phyloP scores from a whole-genome alignment of 2,329 filamentous ascomycete genomes.

The Phaeoacremonium minimum region DNA sequence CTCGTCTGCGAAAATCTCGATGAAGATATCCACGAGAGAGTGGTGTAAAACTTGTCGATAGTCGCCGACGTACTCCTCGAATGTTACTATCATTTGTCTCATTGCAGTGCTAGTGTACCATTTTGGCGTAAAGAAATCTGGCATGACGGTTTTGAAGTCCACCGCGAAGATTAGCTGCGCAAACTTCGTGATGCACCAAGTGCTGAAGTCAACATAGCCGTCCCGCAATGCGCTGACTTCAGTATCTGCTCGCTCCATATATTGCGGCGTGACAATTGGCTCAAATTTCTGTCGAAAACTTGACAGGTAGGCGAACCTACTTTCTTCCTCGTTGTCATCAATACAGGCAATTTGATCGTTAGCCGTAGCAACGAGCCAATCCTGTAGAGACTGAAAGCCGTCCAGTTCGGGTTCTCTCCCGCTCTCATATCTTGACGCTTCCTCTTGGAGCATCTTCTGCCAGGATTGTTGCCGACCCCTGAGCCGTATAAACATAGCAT shows the following conservation, averaged over 20 bases:
- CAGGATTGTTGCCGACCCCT: constrained; percentile 79
- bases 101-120: constrained; percentile 89
- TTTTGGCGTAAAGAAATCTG: constrained; percentile 82
- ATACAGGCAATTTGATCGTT: constrained; percentile 99
- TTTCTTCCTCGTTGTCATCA: constrained; percentile 79
- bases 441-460: constrained; percentile 84
- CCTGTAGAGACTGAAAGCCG: constrained; percentile 75
- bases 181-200: constrained; percentile 86
- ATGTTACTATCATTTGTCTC: constrained; percentile 90
- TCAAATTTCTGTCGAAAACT: constrained; percentile 83
- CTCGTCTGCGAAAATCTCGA: constrained; percentile 90
- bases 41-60: constrained; percentile 82
- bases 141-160: constrained; percentile 79
- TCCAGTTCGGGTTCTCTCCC: constrained; percentile 51
- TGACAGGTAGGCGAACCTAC: constrained; percentile 75
- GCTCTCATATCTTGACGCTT: constrained; percentile 69
- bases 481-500: constrained; percentile 89
- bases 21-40: constrained; percentile 83
- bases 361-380: constrained; percentile 94
- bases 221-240: constrained; percentile 77
- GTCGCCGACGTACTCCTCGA: constrained; percentile 90
- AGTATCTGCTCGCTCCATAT: constrained; percentile 67
- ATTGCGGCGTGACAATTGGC: constrained; percentile 73
- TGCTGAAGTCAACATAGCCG: constrained; percentile 91
- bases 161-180: constrained; percentile 82